Evolutionary conservation across 768 basidiomycete species (phyloP).

Genomic region (Butyriboletus loyo): DNA sequence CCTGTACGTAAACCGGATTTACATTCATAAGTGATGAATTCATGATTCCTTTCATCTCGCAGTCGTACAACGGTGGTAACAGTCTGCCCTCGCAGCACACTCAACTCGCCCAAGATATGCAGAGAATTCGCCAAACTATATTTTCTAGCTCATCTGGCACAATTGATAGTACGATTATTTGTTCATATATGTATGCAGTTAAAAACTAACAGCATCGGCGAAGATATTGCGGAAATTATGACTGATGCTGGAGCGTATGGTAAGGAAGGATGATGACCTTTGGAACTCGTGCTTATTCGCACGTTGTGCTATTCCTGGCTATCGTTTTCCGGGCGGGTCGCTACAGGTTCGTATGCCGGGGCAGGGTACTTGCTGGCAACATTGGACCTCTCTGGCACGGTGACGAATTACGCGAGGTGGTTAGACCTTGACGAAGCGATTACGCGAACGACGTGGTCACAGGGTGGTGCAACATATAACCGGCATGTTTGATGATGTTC

Average conservation of each 20-base stretch:
- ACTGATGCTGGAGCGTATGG: constrained; percentile 62
- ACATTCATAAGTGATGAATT: neutral
- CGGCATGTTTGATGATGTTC: constrained; percentile 37
- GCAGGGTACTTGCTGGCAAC: constrained; percentile 60
- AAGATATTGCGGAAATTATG: constrained; percentile 55
- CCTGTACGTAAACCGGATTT: constrained; percentile 38
- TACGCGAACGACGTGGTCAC: constrained; percentile 58
- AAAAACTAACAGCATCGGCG: neutral
- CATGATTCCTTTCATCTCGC: neutral
- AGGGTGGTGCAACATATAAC: constrained; percentile 42
- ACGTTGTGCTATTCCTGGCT: neutral
- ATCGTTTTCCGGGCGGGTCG: constrained; percentile 1
- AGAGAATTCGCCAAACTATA: constrained; percentile 51
- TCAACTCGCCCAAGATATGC: constrained; percentile 48
- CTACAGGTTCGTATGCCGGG: constrained; percentile 62
- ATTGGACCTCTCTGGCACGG: constrained; percentile 36
- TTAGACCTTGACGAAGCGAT: constrained; percentile 66
- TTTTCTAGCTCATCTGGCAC: constrained; percentile 59
- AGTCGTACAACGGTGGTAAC: constrained; percentile 72
- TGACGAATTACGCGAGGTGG: constrained; percentile 56
- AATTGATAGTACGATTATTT: constrained; percentile 43
- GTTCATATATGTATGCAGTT: neutral
- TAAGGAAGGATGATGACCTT: constrained; percentile 21
- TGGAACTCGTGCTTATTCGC: neutral
- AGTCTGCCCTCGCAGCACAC: constrained; percentile 43